Evolutionary conservation across 108 stramenopile genomes (phyloP), one percentile per base, ranked within the genome.

Genomic region (Phaeodactylum tricornutum): DNA sequence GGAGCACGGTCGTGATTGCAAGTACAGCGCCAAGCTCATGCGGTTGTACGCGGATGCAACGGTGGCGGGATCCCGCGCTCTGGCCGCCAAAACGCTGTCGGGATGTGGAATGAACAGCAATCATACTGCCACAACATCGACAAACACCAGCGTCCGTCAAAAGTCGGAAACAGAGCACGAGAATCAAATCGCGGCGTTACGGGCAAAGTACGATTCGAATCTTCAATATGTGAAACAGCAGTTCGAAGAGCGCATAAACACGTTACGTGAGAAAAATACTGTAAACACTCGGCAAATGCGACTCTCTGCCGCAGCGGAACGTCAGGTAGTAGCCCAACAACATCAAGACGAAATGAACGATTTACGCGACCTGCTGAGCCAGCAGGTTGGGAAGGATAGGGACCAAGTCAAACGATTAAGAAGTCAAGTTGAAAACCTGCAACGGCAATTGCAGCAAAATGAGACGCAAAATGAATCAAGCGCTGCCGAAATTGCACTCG

Each of bases 401-500:
- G 91, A 91, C 48, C 61, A 83, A 31, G 87, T 80, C 57, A 62
- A 54, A 2, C 75, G 80, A 6, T 62, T 89, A 45, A 82, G 95
- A 62, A 79, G 74, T 45, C 62, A 77, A 52, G 59, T 87, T 45
- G 51, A 78, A 11, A 85, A 84, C 2, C 27, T 73, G 40, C 53
- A 59, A 20, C 20, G 12, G 23, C 47, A 60, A 22, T 25, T 66
- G 23, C 38, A 37, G 15, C 26, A 54, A 28, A 48, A 43, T 2
- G 46, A 61, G 2, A 29, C 25, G 4, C 52, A 68, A n/a, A 33
- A 55, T 5, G 55, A 57, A 26, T 25, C 41, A 37, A 28, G 23
- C 16, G 37, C 49, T 9, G 47, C 47, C 2, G 36, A 55, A 3
- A 40, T 29, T 17, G 25, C 20, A 3, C 22, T 60, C 16, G 47